These are phyloP conservation scores for Naganishia vishniacii DNA, from an alignment of 768 basidiomycete genomes.

Conservation along the genomic window DNA sequence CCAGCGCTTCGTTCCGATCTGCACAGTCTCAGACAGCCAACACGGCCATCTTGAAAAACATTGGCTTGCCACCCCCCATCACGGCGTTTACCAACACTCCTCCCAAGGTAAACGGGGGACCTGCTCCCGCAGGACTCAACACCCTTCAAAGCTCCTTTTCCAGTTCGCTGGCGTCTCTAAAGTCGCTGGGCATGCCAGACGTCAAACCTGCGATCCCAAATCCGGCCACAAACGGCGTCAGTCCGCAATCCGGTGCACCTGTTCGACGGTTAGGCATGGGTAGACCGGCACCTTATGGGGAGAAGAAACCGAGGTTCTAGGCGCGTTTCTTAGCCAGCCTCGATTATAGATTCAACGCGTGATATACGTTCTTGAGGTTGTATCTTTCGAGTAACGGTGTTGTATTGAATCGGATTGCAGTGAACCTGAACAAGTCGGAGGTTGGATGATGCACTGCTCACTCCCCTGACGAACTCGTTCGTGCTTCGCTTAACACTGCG, in stretches of 20 bases:
- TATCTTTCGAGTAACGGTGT: too few relatives aligned
- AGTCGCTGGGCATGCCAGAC: constrained; percentile 35
- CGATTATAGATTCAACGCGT: background rate
- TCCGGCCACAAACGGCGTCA: background rate
- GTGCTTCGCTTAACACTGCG: too few relatives aligned
- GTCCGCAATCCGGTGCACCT: background rate
- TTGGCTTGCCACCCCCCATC: constrained; percentile 38
- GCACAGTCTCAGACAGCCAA: constrained; percentile 33
- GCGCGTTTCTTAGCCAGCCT: background rate
- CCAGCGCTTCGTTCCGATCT: constrained; percentile 22
- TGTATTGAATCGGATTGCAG: too few relatives aligned
- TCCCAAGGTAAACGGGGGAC: constrained; percentile 14
- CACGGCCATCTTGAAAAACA: constrained; percentile 37
- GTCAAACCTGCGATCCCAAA: background rate
- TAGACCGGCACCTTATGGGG: constrained; percentile 4
- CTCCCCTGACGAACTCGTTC: too few relatives aligned
- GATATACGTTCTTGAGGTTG: background rate
- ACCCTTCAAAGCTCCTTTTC: constrained; percentile 36
- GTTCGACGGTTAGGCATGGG: constrained; percentile 15
- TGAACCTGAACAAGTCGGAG: too few relatives aligned
- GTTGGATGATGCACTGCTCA: too few relatives aligned
- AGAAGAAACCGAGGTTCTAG: background rate
- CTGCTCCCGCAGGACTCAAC: constrained; percentile 26
- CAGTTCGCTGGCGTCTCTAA: constrained; percentile 37
- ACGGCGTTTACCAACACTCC: constrained; percentile 8